phyloP scores from a whole-genome alignment of 106 monocot genomes.

The Dendrobium huoshanense region DNA sequence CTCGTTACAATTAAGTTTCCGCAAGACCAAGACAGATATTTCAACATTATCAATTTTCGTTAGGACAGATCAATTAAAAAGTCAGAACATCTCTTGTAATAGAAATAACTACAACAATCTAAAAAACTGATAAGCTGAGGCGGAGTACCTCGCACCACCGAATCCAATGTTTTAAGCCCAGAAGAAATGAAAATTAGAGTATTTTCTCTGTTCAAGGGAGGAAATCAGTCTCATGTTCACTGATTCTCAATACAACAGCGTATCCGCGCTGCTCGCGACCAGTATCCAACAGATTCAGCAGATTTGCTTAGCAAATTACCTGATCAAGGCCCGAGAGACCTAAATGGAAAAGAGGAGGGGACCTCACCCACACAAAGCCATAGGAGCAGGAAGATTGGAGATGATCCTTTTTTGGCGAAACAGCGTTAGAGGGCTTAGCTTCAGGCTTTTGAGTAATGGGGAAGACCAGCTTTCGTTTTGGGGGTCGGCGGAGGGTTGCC shows the following conservation, averaged over 20 bases:
- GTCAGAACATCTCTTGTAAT: background rate
- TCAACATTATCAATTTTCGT: background rate
- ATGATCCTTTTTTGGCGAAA: background rate
- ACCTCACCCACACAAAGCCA: background rate
- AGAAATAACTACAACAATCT: background rate
- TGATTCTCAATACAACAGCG: background rate
- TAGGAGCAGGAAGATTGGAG: background rate
- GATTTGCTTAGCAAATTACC: background rate
- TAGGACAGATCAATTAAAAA: background rate
- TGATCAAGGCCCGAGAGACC: background rate
- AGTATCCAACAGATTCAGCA: background rate
- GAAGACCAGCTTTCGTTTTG: background rate
- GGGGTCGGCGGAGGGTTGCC: background rate
- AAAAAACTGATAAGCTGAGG: background rate
- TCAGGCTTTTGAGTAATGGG: background rate
- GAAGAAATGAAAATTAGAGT: background rate
- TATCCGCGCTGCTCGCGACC: background rate
- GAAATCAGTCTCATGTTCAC: background rate
- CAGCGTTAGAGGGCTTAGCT: background rate
- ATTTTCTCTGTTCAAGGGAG: background rate
- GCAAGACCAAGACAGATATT: background rate
- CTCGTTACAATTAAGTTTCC: no score
- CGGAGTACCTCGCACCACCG: background rate
- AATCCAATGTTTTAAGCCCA: background rate
- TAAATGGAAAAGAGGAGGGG: background rate